A percentile compares a stretch with the other conserved stretches of the same genome.
These are phyloP conservation scores for Triticum timopheevii DNA, from an alignment of 176 grass and related monocot species.

Conservation along the genomic window DNA sequence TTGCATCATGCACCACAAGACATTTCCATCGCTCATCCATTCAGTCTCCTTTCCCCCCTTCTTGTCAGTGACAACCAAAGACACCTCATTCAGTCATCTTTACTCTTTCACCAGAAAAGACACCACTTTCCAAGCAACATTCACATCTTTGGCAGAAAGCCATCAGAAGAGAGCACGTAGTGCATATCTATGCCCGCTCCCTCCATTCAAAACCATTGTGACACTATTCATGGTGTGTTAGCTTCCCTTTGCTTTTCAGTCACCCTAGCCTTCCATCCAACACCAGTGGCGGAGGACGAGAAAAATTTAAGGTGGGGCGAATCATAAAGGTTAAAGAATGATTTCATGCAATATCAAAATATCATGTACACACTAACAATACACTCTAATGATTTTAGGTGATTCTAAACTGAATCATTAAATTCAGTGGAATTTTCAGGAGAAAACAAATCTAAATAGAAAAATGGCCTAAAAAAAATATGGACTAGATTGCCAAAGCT, in stretches of 20 bases:
- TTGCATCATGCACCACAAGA: conserved; percentile 21
- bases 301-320: no score
- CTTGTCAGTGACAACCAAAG: conserved; percentile 8
- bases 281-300: no score
- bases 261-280: conserved; percentile 23
- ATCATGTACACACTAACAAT: no score
- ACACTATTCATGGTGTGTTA: conserved; percentile 19
- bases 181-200: not conserved
- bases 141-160: conserved; percentile 42
- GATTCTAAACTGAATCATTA: no score
- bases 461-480: no score
- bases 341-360: no score
- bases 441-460: no score
- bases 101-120: conserved; percentile 37
- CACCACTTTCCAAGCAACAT: conserved; percentile 52
- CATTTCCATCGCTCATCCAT: not conserved
- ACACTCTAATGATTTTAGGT: no score
- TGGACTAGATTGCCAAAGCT: no score
- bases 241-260: conserved; percentile 47
- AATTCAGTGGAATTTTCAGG: no score
- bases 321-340: no score
- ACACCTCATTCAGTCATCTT: conserved; percentile 35
- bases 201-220: conserved; percentile 22
- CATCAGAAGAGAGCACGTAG: conserved; percentile 24
- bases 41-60: conserved; percentile 20